Evolutionary conservation across 225 moss, liverwort and hornwort genomes (phyloP), one percentile per base, ranked within the genome.

Genomic region (Pseudoscleropodium purum): DNA sequence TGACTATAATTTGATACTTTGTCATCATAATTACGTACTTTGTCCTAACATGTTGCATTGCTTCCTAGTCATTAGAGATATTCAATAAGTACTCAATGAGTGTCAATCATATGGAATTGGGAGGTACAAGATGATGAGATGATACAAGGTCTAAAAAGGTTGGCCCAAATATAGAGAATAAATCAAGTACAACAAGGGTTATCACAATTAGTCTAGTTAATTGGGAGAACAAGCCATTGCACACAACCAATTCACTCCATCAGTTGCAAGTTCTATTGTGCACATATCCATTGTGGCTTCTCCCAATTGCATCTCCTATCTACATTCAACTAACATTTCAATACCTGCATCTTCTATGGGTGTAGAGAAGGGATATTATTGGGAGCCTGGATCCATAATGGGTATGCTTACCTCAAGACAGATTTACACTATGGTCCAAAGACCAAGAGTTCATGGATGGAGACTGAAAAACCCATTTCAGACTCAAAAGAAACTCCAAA

Each of bases 21-120:
- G 30, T 30, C 63, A 66, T 66, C 10, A 56, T 10, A 25, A 16
- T 56, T 80, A 26, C 19, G 29, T n/a, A 59, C 56, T 56, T 78
- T 37, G 54, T 36, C 15, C 24, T 77, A 24, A 6, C 1, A 0
- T 24, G 20, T 23, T 2, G 12, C 13, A 23, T 3, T 2, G 2
- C 23, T 52, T 52, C 21, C 23, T 51, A 34, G 36, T 7, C 2
- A 4, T 54, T 36, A 6, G 5, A 78, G 36, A 54, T 78, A 37
- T 56, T 24, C 37, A 78, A 25, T 78, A 25, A 24, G 3, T 54
- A 24, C 4, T 21, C 54, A 54, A 36, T 15, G 37, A 24, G 9
- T 36, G 5, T 36, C n/a, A n/a, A n/a, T n/a, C 23, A n/a, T 37
- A n/a, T 2, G 0, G 29, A 29, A 39, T 39, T 27, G 18, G 11